Base-by-base conservation (phyloP, 768 basidiomycete genomes). In the Tulasnella calospora region DNA sequence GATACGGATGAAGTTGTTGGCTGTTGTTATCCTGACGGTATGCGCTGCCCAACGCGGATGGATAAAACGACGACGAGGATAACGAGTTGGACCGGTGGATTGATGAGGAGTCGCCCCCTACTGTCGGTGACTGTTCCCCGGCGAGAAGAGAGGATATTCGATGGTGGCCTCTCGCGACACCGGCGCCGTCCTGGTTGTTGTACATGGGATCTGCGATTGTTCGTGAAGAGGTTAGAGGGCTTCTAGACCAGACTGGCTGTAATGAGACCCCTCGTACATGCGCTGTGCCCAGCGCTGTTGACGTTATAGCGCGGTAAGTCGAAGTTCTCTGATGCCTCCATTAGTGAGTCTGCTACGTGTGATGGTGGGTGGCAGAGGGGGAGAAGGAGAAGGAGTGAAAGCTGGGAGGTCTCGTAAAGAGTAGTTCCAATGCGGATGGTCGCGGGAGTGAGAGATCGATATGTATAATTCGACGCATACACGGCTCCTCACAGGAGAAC, bases 301-400 rank as follows among this genome's bases (percentile, higher is more conserved):
- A 78, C 77, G 75, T 76, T 76, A 40, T 71, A 78, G 38, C 77
- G 36, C 36, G 77, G 77, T 47, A 78, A 67, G 51, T 78, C 77
- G 51, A 78, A 78, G 69, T 70, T 51, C 33, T 78, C 77, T 33
- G 57, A 71, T 41, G 77, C 69, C 77, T 78, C 77, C 77, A 78
- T 78, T n/a, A 69, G 55, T 47, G 40, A 67, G 61, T 67, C 61
- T 67, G 61, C 61, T 67, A 44, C 61, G 3, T 40, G 61, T 17
- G 44, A 67, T 78, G 67, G 30, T 78, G 21, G 47, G 69, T 71
- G 67, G 44, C 40, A 72, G 27, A 71, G 44, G 69, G 46, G 44
- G 47, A 38, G 69, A 27, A 69, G 55, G 38, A 51, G 30, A 74
- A 46, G 33, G 51, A n/a, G 51, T 23, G 51, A 51, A 67, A 67